Conservation (phyloP, 768 basidiomycete genomes). For the Imleria badia region DNA sequence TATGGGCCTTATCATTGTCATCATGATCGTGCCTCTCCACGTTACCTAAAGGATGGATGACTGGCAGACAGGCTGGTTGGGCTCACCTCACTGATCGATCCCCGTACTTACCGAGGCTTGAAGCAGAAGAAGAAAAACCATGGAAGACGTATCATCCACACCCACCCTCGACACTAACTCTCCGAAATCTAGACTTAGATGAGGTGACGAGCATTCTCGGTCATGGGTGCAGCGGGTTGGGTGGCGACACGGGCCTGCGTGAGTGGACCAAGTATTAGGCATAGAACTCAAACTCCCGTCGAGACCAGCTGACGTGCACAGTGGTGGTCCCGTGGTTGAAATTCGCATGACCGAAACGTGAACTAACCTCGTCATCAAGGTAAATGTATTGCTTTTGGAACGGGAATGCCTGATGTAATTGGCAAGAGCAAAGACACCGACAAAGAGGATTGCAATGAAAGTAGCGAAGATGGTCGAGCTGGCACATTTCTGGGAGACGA, state of each 20-base stretch:
- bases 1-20: not conserved
- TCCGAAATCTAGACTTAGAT: constrained; percentile 14
- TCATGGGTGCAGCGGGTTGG: constrained; percentile 24
- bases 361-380: constrained; percentile 39
- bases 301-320: constrained; percentile 5
- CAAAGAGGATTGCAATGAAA: constrained; percentile 37
- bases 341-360: not conserved
- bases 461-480: constrained; percentile 34
- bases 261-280: constrained; percentile 1
- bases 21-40: not conserved
- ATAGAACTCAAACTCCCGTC: constrained; percentile 1
- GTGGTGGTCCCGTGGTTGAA: constrained; percentile 11
- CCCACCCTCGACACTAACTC: not conserved
- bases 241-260: constrained; percentile 19
- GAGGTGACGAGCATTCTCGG: constrained; percentile 28
- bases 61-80: too few species aligned
- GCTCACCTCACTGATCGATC: too few species aligned
- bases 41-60: too few species aligned
- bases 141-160: constrained; percentile 3
- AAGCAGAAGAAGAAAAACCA: not conserved
- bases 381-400: constrained; percentile 34
- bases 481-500: constrained; percentile 31
- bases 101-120: constrained; percentile 12
- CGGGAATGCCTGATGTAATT: constrained; percentile 38
- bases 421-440: constrained; percentile 33